Evolutionary conservation across 1,284 basidiomycete genomes (phyloP).

Genomic region (Fomitiporia mediterranea): DNA sequence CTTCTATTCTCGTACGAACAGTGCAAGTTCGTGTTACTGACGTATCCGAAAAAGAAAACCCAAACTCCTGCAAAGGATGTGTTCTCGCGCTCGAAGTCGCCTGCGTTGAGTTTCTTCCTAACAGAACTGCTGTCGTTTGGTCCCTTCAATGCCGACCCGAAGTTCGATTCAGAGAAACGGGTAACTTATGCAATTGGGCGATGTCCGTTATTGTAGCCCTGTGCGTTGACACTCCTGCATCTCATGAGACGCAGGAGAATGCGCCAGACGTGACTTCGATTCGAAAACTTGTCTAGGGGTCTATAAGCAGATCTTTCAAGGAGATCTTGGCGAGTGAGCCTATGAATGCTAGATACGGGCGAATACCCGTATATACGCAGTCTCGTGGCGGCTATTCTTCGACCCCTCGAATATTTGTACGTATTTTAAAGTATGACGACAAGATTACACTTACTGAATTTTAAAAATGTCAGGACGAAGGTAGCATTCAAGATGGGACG

Average conservation of each 20-base stretch:
- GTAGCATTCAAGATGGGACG: constrained; percentile 97
- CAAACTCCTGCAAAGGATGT: constrained; percentile 60
- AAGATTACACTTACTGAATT: constrained; percentile 12
- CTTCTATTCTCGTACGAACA: constrained; percentile 91
- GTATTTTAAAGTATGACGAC: constrained; percentile 30
- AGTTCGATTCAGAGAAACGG: constrained; percentile 49
- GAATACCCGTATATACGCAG: constrained; percentile 87
- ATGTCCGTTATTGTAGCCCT: constrained; percentile 90
- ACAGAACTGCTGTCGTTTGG: constrained; percentile 75
- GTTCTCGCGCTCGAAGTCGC: constrained; percentile 49
- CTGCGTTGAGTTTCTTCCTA: constrained; percentile 72
- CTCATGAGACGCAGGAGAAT: constrained; percentile 71
- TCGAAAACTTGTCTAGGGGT: constrained; percentile 88
- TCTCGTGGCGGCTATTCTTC: constrained; percentile 80
- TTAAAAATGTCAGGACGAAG: constrained; percentile 73
- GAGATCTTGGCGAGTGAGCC: constrained; percentile 67
- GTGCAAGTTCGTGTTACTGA: constrained; percentile 86
- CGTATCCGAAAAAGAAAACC: constrained; percentile 67
- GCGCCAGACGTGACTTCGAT: constrained; percentile 77
- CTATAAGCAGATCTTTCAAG: constrained; percentile 82
- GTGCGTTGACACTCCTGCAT: constrained; percentile 77
- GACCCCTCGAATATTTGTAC: constrained; percentile 87
- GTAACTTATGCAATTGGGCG: constrained; percentile 81
- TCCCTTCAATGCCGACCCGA: constrained; percentile 58
- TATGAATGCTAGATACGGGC: constrained; percentile 80